phyloP scores from a whole-genome alignment of 2,329 filamentous ascomycete species.

The Sphaerulina vaccinii region DNA sequence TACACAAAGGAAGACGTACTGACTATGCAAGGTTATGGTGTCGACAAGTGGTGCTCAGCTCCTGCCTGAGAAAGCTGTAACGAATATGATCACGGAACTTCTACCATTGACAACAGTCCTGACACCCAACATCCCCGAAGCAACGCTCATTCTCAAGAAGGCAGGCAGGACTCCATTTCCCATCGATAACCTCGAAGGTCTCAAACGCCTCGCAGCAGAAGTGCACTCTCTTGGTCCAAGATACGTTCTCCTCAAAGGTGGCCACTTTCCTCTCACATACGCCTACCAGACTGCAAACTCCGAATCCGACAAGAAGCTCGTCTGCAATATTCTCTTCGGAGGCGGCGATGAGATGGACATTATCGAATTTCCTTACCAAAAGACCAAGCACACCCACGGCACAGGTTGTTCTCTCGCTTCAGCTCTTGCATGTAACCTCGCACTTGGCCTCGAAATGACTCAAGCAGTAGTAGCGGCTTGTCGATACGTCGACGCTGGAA shows the following conservation, averaged over 20 bases:
- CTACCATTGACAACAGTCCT: constrained; percentile 67
- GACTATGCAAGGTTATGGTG: constrained; percentile 73
- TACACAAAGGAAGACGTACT: background rate
- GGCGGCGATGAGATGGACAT: constrained; percentile 54
- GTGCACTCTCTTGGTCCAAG: constrained; percentile 69
- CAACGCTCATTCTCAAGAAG: constrained; percentile 61
- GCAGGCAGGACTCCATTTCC: constrained; percentile 47
- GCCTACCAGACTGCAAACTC: constrained; percentile 59
- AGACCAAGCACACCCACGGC: constrained; percentile 82
- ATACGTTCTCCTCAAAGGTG: constrained; percentile 86
- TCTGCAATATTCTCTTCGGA: constrained; percentile 77
- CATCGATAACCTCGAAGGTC: constrained; percentile 60
- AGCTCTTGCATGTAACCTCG: constrained; percentile 72
- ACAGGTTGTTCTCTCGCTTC: constrained; percentile 93
- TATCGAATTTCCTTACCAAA: constrained; percentile 69
- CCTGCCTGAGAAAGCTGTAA: constrained; percentile 64
- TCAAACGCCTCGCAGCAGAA: constrained; percentile 66
- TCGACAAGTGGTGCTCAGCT: constrained; percentile 74
- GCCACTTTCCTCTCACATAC: constrained; percentile 75
- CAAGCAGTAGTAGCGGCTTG: constrained; percentile 66
- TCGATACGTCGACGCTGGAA: constrained; percentile 69
- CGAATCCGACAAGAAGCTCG: constrained; percentile 60
- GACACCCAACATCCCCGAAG: constrained; percentile 77
- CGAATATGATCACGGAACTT: constrained; percentile 58
- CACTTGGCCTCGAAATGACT: constrained; percentile 57